phyloP scores from a whole-genome alignment of 257 asterid genomes.

The Coffea canephora region DNA sequence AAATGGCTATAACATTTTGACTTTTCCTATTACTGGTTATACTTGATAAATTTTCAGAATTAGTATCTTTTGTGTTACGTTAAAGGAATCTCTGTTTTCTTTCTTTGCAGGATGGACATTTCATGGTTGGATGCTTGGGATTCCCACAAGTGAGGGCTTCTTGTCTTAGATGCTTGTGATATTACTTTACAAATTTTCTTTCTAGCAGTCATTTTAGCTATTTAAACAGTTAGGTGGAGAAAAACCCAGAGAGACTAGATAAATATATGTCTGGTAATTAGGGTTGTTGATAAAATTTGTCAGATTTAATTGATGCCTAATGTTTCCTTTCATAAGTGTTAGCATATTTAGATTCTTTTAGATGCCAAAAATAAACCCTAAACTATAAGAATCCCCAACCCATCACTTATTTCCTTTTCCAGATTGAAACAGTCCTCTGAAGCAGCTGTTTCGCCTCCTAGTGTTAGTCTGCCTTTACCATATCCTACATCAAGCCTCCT shows the following conservation, averaged over 20 bases:
- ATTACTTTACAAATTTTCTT: neutral
- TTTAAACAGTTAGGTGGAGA: neutral
- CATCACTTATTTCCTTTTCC: neutral
- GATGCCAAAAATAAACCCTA: neutral
- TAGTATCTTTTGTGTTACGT: neutral
- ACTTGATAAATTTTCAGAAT: neutral
- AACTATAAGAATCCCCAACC: neutral
- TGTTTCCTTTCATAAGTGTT: too few relatives aligned
- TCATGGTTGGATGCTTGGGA: constrained; percentile 99
- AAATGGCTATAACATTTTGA: neutral
- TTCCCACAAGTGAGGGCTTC: constrained; percentile 72
- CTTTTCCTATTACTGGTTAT: neutral
- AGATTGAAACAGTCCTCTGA: neutral
- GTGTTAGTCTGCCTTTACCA: neutral
- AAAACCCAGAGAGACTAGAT: neutral
- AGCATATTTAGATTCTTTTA: too few relatives aligned
- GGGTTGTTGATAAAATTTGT: neutral
- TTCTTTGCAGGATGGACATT: constrained; percentile 85
- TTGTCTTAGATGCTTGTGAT: constrained; percentile 1
- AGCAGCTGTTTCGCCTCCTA: neutral
- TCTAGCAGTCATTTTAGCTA: neutral
- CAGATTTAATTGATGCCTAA: neutral
- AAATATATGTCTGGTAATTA: neutral
- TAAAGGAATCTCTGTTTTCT: constrained; percentile 5
- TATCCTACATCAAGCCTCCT: too few relatives aligned